Percentiles rank a stretch among this genome's conserved stretches.
Conservation (phyloP, 1,284 basidiomycete genomes). For the Leccinum angustisporum region DNA sequence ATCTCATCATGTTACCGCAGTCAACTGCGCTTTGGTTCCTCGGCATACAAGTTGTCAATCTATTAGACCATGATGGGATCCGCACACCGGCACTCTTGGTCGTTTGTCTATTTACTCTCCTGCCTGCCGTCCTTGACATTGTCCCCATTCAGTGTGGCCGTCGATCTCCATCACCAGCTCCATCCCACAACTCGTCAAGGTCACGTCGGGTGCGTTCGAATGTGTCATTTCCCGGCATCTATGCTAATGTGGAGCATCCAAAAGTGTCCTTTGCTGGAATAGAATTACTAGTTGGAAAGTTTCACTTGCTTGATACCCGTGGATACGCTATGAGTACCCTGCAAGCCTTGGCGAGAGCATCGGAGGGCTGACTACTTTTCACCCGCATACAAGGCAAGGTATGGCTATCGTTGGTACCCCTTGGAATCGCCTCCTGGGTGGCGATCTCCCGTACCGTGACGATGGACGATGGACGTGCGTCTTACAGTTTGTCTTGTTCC, state of each 20-base stretch:
- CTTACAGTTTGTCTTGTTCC: neutral
- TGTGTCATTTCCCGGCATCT: neutral
- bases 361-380: too few relatives aligned
- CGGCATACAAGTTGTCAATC: constrained; percentile 52
- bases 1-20: constrained; percentile 22
- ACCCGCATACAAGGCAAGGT: constrained; percentile 48
- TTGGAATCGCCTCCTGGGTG: constrained; percentile 62
- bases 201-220: constrained; percentile 57
- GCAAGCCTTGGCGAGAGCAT: neutral
- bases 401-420: constrained; percentile 65
- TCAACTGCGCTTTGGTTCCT: constrained; percentile 46
- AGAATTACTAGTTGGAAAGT: constrained; percentile 72
- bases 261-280: constrained; percentile 73
- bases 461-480: constrained; percentile 65
- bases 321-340: constrained; percentile 53
- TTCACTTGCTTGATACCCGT: constrained; percentile 66
- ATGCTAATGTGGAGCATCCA: neutral
- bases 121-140: neutral
- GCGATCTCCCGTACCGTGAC: constrained; percentile 58
- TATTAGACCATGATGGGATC: constrained; percentile 64
- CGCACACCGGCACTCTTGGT: constrained; percentile 65
- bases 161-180: constrained; percentile 57
- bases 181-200: constrained; percentile 67
- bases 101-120: constrained; percentile 34
- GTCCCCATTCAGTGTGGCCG: constrained; percentile 44